Percentiles rank a stretch among this genome's conserved stretches.
Evolutionary conservation across 73 alveolate species (phyloP).

Genomic region (Stentor roeselii): DNA sequence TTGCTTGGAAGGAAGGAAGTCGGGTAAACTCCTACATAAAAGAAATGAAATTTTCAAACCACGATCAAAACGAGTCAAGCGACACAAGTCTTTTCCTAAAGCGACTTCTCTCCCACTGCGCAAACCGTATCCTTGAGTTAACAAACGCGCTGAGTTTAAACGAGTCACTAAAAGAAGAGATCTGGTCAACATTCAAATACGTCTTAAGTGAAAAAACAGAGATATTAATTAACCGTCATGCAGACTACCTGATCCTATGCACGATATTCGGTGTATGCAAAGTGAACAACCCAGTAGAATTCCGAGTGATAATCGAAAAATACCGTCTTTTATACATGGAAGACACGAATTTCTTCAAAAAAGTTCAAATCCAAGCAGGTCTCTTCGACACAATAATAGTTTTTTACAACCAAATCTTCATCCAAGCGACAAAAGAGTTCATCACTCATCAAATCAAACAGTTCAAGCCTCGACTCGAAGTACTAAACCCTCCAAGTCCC

Average conservation of each 20-base stretch:
- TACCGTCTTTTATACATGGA: slow-evolving; percentile 33
- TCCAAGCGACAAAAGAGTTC: slow-evolving; percentile 47
- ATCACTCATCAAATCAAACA: neutral
- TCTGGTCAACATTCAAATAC: slow-evolving; percentile 53
- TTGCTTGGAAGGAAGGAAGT: slow-evolving; percentile 60
- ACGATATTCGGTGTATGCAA: slow-evolving; percentile 63
- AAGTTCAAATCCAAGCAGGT: slow-evolving; percentile 31
- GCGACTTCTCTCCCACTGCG: slow-evolving; percentile 45
- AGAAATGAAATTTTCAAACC: slow-evolving; percentile 1
- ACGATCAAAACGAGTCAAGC: neutral
- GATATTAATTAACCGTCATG: slow-evolving; percentile 48
- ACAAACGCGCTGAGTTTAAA: slow-evolving; percentile 27
- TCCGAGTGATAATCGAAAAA: slow-evolving; percentile 28
- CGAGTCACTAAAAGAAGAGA: slow-evolving; percentile 47
- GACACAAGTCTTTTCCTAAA: slow-evolving; percentile 42
- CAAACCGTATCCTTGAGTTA: slow-evolving; percentile 39
- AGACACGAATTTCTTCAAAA: slow-evolving; percentile 34
- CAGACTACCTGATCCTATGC: slow-evolving; percentile 59
- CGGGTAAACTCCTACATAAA: slow-evolving; percentile 48
- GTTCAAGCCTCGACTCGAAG: neutral
- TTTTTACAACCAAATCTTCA: slow-evolving; percentile 51
- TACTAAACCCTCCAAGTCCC: neutral
- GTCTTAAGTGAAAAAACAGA: slow-evolving; percentile 42
- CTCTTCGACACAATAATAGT: slow-evolving; percentile 37
- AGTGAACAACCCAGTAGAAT: slow-evolving; percentile 10